Conservation (phyloP, 768 basidiomycete species). For the Leccinum subtestaceum region DNA sequence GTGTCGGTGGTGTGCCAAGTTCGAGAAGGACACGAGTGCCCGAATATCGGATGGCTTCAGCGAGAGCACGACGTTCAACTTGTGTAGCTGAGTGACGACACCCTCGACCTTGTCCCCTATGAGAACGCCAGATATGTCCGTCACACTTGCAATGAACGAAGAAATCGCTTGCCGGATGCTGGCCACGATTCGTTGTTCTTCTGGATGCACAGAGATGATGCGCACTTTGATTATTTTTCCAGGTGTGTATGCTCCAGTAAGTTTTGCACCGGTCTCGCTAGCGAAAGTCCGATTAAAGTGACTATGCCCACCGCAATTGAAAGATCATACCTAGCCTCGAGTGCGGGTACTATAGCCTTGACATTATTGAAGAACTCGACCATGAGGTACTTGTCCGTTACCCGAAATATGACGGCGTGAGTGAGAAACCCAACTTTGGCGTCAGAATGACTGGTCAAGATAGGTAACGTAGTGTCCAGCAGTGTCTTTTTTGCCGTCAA, state of each 20-base stretch:
- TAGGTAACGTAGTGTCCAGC: conserved; percentile 73
- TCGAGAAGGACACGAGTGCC: conserved; percentile 84
- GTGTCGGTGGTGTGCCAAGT: conserved; percentile 76
- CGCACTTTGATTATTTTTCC: conserved; percentile 87
- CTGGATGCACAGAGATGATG: conserved; percentile 60
- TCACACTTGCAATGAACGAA: conserved; percentile 43
- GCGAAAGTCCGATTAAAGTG: not conserved
- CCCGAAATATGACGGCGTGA: conserved; percentile 80
- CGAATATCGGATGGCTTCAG: conserved; percentile 68
- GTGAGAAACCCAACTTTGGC: conserved; percentile 67
- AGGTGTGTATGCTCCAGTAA: conserved; percentile 63
- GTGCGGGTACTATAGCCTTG: conserved; percentile 75
- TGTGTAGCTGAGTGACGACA: conserved; percentile 75
- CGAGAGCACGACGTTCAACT: conserved; percentile 74
- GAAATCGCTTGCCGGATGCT: conserved; percentile 81
- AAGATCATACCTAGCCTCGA: conserved; percentile 71
- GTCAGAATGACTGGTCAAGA: conserved; percentile 64
- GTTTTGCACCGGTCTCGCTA: conserved; percentile 66
- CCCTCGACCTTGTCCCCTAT: conserved; percentile 75
- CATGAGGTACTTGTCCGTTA: conserved; percentile 74
- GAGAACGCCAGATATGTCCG: conserved; percentile 71
- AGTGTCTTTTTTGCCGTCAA: conserved; percentile 92
- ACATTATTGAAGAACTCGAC: conserved; percentile 91
- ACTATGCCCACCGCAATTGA: not conserved
- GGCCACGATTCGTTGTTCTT: conserved; percentile 66